Evolutionary conservation across 2,329 filamentous ascomycete species (phyloP), one percentile per base, ranked within the genome.

Genomic region (Ceratocystis destructans): DNA sequence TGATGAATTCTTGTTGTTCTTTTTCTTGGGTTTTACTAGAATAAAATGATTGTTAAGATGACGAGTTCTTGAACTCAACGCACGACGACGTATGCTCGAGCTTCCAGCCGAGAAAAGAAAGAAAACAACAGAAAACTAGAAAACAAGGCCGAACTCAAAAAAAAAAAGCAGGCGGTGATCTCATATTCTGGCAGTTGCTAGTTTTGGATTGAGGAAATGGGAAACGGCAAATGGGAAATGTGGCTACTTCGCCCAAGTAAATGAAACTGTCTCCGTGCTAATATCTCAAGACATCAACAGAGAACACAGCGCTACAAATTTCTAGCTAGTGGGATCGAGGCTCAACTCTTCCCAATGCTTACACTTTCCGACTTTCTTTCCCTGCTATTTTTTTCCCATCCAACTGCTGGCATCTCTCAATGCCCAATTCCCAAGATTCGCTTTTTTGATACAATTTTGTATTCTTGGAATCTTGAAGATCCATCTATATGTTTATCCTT

Each of bases 401-500:
- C 22, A 12, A 53, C 12, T 15, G 15, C 48, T 8, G 22, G 22
- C 22, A 22, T 5, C 48, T 15, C 15, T 5, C 20, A 41, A 15
- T 41, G 12, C 25, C 15, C 20, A 10, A 12, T 12, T 15, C 48
- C 48, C 48, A 53, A 25, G 20, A 53, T 6, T 48, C 46, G 5
- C 4, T 12, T 20, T 53, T 15, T 53, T 15, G 8, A 15, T 25
- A 25, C 46, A 1, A 7, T 20, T 28, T 17, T 53, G 48, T 44
- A 44, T 28, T 57, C 44, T 48, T 64, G 50, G 33, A 50, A 28
- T 45, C n/a, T 50, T 55, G 50, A 10, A 12, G 48, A 59, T 59
- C 55, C 17, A n/a, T 62, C 17, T 28, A 62, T 33, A 62, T 62
- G 37, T 10, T 44, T 59, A 59, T 59, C 55, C 55, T 33, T 28